Base-by-base conservation (phyloP, 1,284 basidiomycete species). In the Tylopilus orsonianus region DNA sequence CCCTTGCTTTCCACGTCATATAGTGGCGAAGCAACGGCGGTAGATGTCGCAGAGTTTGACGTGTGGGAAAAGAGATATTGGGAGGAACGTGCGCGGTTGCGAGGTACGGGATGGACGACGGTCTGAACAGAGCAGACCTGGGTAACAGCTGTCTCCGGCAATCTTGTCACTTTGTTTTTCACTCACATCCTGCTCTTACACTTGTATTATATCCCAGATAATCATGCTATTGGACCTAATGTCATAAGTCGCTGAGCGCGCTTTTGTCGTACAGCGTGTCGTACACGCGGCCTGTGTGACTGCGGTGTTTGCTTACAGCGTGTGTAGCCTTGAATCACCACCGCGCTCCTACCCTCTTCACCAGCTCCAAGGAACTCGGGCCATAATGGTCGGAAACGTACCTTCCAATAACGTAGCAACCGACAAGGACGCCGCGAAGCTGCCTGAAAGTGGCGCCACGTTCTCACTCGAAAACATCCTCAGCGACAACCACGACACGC, bases 381-480 rank as follows among this genome's bases (percentile, higher is more conserved):
- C 26, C 6, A 9, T 50, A 37, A 67, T 66, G 65, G 45, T 38
- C 23, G 56, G 44, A 50, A 57, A 56, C 47, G 42, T 20, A 51
- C 52, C 47, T 46, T 56, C 59, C 44, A 47, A 50, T 47, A 40
- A 47, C 46, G 44, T 48, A 38, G 43, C 48, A 1, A 22, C 36
- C 7, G 52, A 55, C 10, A 38, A 40, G 20, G 57, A 42, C 22
- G n/a, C n/a, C 13, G 23, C 48, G 19, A 46, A 41, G 14, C 45
- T 52, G 19, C 23, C 46, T n/a, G 32, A 50, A 20, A 44, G 44
- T 36, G 50, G 49, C 41, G 41, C 42, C 6, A 44, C 49, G 4
- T 84, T 86, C 56, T 85, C 83, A 29, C 73, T 88, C 22, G 76
- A 80, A 58, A 83, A 80, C 55, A 87, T 88, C 58, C 75, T 88